These are phyloP conservation scores for Amniculicola lignicola DNA, from an alignment of 495 filamentous ascomycete species.

Conservation along the genomic window DNA sequence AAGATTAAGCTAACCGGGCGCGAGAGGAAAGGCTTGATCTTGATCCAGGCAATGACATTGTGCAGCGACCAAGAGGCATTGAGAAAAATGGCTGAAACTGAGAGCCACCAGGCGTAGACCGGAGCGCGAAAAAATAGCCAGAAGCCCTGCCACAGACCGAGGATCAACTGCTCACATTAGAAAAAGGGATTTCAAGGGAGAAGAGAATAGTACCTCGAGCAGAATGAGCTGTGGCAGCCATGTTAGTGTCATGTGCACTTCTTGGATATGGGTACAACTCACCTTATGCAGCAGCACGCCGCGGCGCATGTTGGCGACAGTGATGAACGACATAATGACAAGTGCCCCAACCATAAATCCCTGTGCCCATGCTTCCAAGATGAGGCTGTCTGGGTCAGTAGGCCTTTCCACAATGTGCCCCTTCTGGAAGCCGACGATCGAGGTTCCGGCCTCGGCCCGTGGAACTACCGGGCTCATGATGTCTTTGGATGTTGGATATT, in stretches of 20 bases:
- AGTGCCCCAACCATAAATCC: constrained; percentile 43
- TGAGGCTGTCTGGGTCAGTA: constrained; percentile 30
- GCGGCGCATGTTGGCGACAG: constrained; percentile 42
- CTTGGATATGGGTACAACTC: not conserved
- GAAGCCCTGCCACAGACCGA: constrained; percentile 41
- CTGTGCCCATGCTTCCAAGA: constrained; percentile 44
- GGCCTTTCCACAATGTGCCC: constrained; percentile 22
- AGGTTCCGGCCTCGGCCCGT: not conserved
- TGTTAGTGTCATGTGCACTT: not conserved
- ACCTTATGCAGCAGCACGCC: constrained; percentile 42
- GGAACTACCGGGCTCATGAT: constrained; percentile 20
- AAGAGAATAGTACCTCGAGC: constrained; percentile 34
- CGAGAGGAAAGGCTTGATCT: constrained; percentile 42
- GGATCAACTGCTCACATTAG: constrained; percentile 30
- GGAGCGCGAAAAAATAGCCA: constrained; percentile 40
- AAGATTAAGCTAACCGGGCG: constrained; percentile 34
- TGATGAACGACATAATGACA: constrained; percentile 42
- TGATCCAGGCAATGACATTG: constrained; percentile 46
- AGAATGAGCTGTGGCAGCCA: constrained; percentile 36
- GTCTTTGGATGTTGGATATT: not conserved
- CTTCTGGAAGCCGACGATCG: not conserved
- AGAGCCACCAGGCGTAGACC: constrained; percentile 41
- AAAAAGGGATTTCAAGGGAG: not conserved
- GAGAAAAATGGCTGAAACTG: constrained; percentile 38
- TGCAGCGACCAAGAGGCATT: constrained; percentile 42